These are phyloP conservation scores for Gleditsia sinensis DNA, from an alignment of 306 rosid species.

Conservation along the genomic window DNA sequence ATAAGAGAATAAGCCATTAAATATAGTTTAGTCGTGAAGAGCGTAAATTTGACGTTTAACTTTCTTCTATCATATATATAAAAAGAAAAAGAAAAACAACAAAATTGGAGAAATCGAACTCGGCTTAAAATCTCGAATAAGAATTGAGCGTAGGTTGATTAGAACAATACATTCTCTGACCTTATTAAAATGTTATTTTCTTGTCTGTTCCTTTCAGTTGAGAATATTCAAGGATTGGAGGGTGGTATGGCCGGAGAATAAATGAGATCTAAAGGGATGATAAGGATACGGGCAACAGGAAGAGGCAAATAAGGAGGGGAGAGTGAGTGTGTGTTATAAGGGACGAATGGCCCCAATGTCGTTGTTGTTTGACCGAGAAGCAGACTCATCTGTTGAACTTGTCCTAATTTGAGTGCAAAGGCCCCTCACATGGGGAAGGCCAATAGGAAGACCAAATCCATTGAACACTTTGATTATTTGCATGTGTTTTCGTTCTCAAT, in stretches of 20 bases:
- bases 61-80: too few relatives aligned
- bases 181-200: too few relatives aligned
- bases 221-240: background rate
- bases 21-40: too few relatives aligned
- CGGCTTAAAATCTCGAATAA: too few relatives aligned
- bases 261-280: background rate
- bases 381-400: slow-evolving; percentile 41
- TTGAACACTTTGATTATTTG: slow-evolving; percentile 33
- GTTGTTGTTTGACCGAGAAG: slow-evolving; percentile 45
- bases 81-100: too few relatives aligned
- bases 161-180: too few relatives aligned
- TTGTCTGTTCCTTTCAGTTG: slow-evolving; percentile 16
- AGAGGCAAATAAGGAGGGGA: slow-evolving; percentile 21
- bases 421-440: slow-evolving; percentile 54
- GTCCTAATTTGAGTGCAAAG: slow-evolving; percentile 30
- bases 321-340: slow-evolving; percentile 20
- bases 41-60: too few relatives aligned
- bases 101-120: too few relatives aligned
- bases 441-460: slow-evolving; percentile 45
- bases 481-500: slow-evolving; percentile 44
- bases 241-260: background rate
- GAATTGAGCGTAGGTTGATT: too few relatives aligned
- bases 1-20: too few relatives aligned
- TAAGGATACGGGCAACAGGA: slow-evolving; percentile 28
- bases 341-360: slow-evolving; percentile 27